These are phyloP conservation scores for Logfia minima DNA, from an alignment of 129 eudicot genomes.

Conservation along the genomic window DNA sequence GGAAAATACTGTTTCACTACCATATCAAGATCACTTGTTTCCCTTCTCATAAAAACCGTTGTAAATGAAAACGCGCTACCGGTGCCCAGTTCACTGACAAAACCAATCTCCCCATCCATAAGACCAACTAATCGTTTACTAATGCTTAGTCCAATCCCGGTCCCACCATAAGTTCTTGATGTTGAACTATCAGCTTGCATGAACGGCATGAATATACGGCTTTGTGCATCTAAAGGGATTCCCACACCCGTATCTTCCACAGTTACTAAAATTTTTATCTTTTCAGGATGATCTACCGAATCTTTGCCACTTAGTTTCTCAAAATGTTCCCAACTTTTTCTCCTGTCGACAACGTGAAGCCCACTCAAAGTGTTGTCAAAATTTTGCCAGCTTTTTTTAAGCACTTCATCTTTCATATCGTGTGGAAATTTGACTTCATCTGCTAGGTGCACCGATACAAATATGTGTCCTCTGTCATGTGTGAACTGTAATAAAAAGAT, in stretches of 20 bases:
- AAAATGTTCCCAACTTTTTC: constrained; percentile 65
- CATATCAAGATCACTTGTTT: constrained; percentile 33
- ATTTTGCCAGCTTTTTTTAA: constrained; percentile 38
- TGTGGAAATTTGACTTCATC: constrained; percentile 55
- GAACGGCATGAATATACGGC: constrained; percentile 76
- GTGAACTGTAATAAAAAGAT: constrained; percentile 57
- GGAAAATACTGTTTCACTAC: constrained; percentile 39
- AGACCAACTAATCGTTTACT: constrained; percentile 78
- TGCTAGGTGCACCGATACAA: constrained; percentile 76
- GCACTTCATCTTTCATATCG: constrained; percentile 58
- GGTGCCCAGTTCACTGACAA: constrained; percentile 59
- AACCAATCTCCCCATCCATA: constrained; percentile 90
- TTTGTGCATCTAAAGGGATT: constrained; percentile 72
- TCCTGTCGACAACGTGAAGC: constrained; percentile 62
- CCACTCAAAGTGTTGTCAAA: constrained; percentile 62
- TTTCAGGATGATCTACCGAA: constrained; percentile 30
- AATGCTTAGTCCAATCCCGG: constrained; percentile 91
- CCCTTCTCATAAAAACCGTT: constrained; percentile 44
- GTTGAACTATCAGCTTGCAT: constrained; percentile 97
- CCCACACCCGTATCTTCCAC: constrained; percentile 96
- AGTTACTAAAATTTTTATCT: constrained; percentile 57
- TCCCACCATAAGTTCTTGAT: constrained; percentile 83
- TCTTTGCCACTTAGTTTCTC: constrained; percentile 35
- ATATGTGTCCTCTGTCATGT: constrained; percentile 76
- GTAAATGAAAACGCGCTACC: constrained; percentile 88